Conservation (phyloP, 2,329 filamentous ascomycete genomes). For the Amylocarpus encephaloides region DNA sequence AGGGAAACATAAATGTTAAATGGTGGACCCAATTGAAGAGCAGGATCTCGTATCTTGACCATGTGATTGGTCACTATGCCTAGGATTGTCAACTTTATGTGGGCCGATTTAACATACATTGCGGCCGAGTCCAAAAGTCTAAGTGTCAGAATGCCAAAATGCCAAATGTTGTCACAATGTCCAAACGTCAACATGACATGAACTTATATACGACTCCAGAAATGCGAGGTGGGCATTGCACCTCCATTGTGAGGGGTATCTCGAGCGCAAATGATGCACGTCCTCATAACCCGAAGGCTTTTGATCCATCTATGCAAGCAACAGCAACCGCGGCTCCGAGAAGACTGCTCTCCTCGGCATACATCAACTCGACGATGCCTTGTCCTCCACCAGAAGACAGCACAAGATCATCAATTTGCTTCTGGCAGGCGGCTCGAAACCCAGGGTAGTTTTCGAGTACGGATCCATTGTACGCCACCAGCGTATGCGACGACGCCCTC, state of each 20-base stretch:
- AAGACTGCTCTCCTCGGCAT: constrained; percentile 68
- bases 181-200: too few species aligned
- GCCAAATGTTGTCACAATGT: too few species aligned
- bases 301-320: constrained; percentile 35
- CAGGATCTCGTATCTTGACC: too few species aligned
- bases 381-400: constrained; percentile 33
- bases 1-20: too few species aligned
- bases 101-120: too few species aligned
- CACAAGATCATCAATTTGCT: constrained; percentile 55
- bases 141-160: too few species aligned
- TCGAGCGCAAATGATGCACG: constrained; percentile 1
- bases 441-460: constrained; percentile 73
- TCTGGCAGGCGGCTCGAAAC: constrained; percentile 57
- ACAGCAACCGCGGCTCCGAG: constrained; percentile 68
- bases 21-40: too few species aligned
- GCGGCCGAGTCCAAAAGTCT: too few species aligned
- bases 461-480: constrained; percentile 72
- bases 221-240: constrained; percentile 13
- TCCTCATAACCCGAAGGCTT: not conserved
- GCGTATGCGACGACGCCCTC: constrained; percentile 39
- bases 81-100: too few species aligned
- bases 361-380: constrained; percentile 54
- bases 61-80: too few species aligned
- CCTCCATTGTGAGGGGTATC: not conserved
- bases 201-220: constrained; percentile 13